Percentiles rank a stretch among this genome's conserved stretches.
phyloP scores from a whole-genome alignment of 495 filamentous ascomycete species.

The Jackrogersella multiformis region DNA sequence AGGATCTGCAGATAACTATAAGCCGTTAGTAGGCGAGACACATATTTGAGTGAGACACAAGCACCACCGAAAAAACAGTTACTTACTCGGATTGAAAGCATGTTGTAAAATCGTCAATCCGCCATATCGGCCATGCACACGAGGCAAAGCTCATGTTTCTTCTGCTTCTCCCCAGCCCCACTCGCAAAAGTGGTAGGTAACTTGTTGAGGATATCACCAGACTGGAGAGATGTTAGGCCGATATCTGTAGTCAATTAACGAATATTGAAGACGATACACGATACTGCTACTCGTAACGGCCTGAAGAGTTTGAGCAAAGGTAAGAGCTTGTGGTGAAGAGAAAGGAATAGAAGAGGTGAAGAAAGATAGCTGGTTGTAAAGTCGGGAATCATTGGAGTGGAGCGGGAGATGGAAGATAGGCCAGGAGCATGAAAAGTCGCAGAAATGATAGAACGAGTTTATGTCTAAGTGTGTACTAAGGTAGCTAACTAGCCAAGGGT shows the following conservation, averaged over 20 bases:
- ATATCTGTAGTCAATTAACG: conserved; percentile 19
- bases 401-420: conserved; percentile 30
- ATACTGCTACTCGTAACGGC: conserved; percentile 15
- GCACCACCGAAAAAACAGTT: background rate
- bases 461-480: no score
- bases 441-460: conserved; percentile 16
- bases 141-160: conserved; percentile 67
- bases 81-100: conserved; percentile 92
- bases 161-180: conserved; percentile 37
- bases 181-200: conserved; percentile 33
- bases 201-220: conserved; percentile 37
- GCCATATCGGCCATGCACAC: conserved; percentile 85
- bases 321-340: conserved; percentile 11
- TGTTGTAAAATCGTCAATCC: conserved; percentile 82
- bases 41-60: background rate
- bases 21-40: conserved; percentile 34
- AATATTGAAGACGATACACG: background rate
- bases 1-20: conserved; percentile 84
- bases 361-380: conserved; percentile 27
- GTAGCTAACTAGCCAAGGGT: conserved; percentile 2
- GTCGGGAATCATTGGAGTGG: conserved; percentile 31
- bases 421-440: conserved; percentile 34
- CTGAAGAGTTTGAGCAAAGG: background rate
- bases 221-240: conserved; percentile 4
- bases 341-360: conserved; percentile 6